Base-by-base conservation (phyloP, 1,284 basidiomycete species). In the Erythrobasidium hasegawianum region DNA sequence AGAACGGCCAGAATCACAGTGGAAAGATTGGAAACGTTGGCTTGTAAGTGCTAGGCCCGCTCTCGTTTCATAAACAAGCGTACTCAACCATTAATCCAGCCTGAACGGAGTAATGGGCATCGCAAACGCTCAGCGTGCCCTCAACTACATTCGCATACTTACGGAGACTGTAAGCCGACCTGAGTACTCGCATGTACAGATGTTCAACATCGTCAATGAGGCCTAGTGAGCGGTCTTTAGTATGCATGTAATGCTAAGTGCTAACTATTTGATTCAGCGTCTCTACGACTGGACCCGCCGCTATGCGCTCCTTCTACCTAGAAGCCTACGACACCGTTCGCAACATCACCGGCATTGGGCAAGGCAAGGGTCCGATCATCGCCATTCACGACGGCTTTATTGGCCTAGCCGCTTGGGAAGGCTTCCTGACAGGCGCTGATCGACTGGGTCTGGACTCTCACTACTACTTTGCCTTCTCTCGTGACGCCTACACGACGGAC, bases 391-490 rank as follows among this genome's bases (percentile, higher is more conserved):
- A 75, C 53, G 73, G 71, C n/a, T 75, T 75, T 59, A 67, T 70
- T 13, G 72, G 59, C 26, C 40, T 55, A 16, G 40, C 45, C 18
- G 38, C 57, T 53, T 76, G 74, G 73, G 56, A 64, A 56, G 75
- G 73, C 1, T 74, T 62, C 67, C 38, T 75, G 75, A 64, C 79
- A 80, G 67, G 89, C 83, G 86, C 83, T 8, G 88, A 87, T 73
- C 87, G 89, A 64, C 77, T 87, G 64, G 79, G 85, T 24, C 78
- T 96, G 33, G 92, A 93, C 52, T 82, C 82, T 27, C 85, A 90
- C 54, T 87, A 71, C 16, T 77, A 76, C 70, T 55, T 77, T 9
- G 70, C 70, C 29, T 67, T 67, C 49, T 70, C 68, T 68, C 41
- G 59, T n/a, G 38, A 53, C 20, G 68, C 66, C 47, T 69, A 71